Base-by-base conservation (phyloP, 345 rosid genomes). In the Gossypium sturtianum region DNA sequence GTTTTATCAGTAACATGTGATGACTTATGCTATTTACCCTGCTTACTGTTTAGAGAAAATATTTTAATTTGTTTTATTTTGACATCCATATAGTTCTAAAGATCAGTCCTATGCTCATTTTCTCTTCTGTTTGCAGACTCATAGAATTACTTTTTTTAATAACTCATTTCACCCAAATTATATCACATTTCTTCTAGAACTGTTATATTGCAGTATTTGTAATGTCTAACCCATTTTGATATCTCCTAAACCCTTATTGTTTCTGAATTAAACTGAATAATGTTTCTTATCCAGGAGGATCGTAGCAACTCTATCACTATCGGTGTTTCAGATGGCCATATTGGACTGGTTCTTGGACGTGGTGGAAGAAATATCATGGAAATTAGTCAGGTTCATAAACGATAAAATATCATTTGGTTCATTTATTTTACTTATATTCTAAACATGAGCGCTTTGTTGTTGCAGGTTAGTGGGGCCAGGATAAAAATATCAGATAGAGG, bases 361-460 rank as follows among this genome's bases (percentile, higher is more conserved):
- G 97, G 97, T 77, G 98, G 99, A 80, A 88, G 97, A 84, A 96
- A 89, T 80, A 90, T 96, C 72, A 84, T 89, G 93, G 99, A 96
- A 71, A 96, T 96, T 77, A 93, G 91, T 79, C 98, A 96, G 99
- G 98, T 94, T 49, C 10, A 61, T 70, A 70, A 15, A 64, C 43
- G 29, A 15, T 62, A 51, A 19, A 25, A 71, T 67, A 60, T 34
- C 29, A 16, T 70, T 69, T 70, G 38, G 56, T 72, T 49, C 52
- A 29, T 11, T 68, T 17, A 2, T 43, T 10, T 64, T 47, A n/a
- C 66, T 9, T 45, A 51, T 29, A 54, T 48, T 66, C 82, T 71
- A 23, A 84, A 52, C n/a, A 41, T n/a, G 27, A 51, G 66, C 12
- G 13, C 74, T 57, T 27, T 59, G 45, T 65, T 72, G 52, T 70